Conservation (phyloP, 805 yeast species). For the Metschnikowia noctiluminum region DNA sequence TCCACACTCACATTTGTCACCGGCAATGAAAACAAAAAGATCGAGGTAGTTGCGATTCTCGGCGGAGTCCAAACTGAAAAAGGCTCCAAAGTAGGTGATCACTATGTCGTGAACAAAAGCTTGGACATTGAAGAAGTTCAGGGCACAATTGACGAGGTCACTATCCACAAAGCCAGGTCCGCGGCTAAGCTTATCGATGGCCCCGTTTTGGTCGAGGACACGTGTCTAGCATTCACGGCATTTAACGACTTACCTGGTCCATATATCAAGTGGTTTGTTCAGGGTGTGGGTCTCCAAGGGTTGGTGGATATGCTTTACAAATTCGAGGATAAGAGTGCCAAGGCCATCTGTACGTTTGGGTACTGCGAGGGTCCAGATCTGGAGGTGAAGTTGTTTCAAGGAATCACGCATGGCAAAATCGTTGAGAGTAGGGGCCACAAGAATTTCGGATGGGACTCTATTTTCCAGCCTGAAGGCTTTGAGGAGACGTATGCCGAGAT, state of each 20-base stretch:
- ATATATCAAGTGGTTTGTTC: slow-evolving; percentile 86
- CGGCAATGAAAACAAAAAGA: slow-evolving; percentile 84
- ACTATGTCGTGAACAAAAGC: slow-evolving; percentile 54
- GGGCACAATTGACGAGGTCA: slow-evolving; percentile 80
- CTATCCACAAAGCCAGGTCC: slow-evolving; percentile 70
- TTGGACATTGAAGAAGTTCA: slow-evolving; percentile 89
- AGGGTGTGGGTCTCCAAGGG: slow-evolving; percentile 70
- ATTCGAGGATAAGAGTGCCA: slow-evolving; percentile 80
- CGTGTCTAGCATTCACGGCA: slow-evolving; percentile 82
- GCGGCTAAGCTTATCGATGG: slow-evolving; percentile 66
- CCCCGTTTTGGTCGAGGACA: slow-evolving; percentile 93
- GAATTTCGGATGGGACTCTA: slow-evolving; percentile 89
- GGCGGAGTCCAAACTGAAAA: slow-evolving; percentile 34
- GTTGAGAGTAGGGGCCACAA: slow-evolving; percentile 77
- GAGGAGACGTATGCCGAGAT: slow-evolving; percentile 79
- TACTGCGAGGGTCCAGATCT: slow-evolving; percentile 78
- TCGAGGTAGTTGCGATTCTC: slow-evolving; percentile 78
- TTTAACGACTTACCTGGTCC: slow-evolving; percentile 89
- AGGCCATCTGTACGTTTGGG: slow-evolving; percentile 90
- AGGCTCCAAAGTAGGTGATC: slow-evolving; percentile 43
- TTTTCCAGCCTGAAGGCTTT: slow-evolving; percentile 79
- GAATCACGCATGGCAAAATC: slow-evolving; percentile 75
- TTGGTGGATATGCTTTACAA: slow-evolving; percentile 74
- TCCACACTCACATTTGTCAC: slow-evolving; percentile 62
- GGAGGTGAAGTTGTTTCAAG: slow-evolving; percentile 78